Evolutionary conservation across 1,284 basidiomycete genomes (phyloP).

Genomic region (Ceratobasidium sp.): DNA sequence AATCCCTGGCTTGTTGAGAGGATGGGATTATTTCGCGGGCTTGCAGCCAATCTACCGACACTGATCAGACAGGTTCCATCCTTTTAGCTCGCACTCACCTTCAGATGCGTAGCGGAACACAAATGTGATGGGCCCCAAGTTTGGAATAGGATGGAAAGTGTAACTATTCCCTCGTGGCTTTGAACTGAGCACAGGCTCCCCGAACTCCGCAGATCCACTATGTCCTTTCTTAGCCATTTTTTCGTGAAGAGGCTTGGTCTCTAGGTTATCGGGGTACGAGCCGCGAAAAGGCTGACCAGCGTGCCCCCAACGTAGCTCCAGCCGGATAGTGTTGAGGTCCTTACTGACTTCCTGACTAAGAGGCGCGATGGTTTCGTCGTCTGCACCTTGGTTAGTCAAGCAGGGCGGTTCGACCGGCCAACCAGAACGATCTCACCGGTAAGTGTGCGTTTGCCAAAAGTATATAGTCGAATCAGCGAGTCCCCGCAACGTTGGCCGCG

Average conservation of each 20-base stretch:
- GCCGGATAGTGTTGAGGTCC: not conserved
- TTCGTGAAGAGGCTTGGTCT: not conserved
- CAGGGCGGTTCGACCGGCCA: not conserved
- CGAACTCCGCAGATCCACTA: not conserved
- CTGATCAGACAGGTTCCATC: not conserved
- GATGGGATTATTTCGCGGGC: not conserved
- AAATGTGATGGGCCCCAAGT: not conserved
- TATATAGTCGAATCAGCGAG: not conserved
- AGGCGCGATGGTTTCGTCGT: too few relatives aligned
- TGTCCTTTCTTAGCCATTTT: slow-evolving; percentile 3
- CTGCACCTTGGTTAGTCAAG: not conserved
- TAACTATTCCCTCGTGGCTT: not conserved
- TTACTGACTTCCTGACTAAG: not conserved
- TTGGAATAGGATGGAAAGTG: not conserved
- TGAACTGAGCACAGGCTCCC: not conserved
- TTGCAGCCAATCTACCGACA: not conserved
- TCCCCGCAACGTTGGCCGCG: not conserved
- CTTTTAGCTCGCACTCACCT: not conserved
- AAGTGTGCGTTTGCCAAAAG: not conserved
- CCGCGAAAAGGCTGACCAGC: not conserved
- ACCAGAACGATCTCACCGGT: not conserved
- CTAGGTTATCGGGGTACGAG: not conserved
- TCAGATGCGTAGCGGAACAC: slow-evolving; percentile 4
- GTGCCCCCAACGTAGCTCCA: not conserved
- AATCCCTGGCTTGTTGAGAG: not conserved